Base-by-base conservation (phyloP, 2,329 filamentous ascomycete species). In the Aureobasidium subglaciale region DNA sequence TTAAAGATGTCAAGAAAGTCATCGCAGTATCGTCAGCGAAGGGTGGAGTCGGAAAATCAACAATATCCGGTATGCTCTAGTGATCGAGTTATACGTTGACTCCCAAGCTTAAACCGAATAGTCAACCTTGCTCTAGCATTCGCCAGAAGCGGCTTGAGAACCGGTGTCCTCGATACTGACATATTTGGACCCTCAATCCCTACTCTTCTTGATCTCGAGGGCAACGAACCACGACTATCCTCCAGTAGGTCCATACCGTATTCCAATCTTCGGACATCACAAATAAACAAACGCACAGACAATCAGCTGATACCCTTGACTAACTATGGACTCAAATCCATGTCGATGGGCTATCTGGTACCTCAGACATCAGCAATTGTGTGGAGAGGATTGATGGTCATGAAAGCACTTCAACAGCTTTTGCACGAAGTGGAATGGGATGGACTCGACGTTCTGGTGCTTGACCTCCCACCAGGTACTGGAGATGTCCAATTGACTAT, bases 311-410 rank as follows among this genome's bases (percentile, higher is more conserved):
- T 97, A 1, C 93, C 93, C 0, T 74, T 99, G 22, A 90, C 88
- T 20, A 96, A 95, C 67, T 97, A 97, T 74, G 93, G 93, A 37
- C 81, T 99, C 56, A 95, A 95, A 72, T 95, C 90, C 55, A 99
- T 99, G 93, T 96, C 91, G 0, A 97, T 99, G 88, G 93, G 93
- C 48, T 97, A 96, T 62, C 79, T 99, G 1, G 84, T 96, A 1
- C 82, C 82, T 18, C 85, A 90, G 61, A 80, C 84, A 10, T 87
- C 88, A 5, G 89, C 91, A 0, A 87, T 99, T 15, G 91, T 93
- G 29, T 99, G 93, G 93, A 84, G 93, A 50, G 93, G 93, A 0
- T 80, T 96, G 2, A 96, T 99, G 91, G 88, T 97, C 13, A 95
- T 95, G 79, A 99, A 97, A 67, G 93, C 93, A 0, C 79, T 99